phyloP scores from a whole-genome alignment of 2,329 filamentous ascomycete species.

The Pseudogymnoascus sp. region DNA sequence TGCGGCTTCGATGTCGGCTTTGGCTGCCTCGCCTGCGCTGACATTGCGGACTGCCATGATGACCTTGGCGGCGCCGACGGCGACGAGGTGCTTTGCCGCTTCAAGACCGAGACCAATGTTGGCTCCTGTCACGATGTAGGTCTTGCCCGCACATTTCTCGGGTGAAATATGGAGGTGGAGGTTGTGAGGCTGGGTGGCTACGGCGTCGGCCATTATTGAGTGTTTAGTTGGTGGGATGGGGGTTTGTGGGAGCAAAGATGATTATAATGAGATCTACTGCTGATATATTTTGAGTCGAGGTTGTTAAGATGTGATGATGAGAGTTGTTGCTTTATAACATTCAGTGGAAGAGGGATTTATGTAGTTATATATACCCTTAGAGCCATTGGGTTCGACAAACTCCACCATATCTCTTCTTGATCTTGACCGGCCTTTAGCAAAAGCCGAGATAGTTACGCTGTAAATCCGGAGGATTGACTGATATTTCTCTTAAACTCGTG shows the following conservation, averaged over 20 bases:
- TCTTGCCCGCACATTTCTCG: slow-evolving; percentile 10
- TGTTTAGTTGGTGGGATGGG: neutral
- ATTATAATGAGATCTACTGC: neutral
- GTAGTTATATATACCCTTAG: neutral
- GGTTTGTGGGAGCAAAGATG: neutral
- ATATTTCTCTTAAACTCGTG: neutral
- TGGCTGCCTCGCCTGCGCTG: slow-evolving; percentile 29
- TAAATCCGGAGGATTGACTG: neutral
- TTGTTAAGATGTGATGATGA: neutral
- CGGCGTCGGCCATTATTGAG: neutral
- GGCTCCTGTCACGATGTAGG: slow-evolving; percentile 29
- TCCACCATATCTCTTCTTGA: neutral
- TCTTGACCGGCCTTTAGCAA: slow-evolving; percentile 1
- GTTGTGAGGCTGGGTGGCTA: slow-evolving; percentile 8
- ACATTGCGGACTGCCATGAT: slow-evolving; percentile 32
- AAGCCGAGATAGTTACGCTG: neutral
- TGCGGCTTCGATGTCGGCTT: slow-evolving; percentile 25
- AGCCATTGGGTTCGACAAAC: neutral
- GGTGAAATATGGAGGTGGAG: slow-evolving; percentile 10
- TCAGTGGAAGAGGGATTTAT: neutral
- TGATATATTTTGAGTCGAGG: neutral
- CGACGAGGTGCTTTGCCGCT: slow-evolving; percentile 29
- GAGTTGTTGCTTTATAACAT: neutral
- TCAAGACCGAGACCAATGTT: slow-evolving; percentile 36
- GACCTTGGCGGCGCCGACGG: slow-evolving; percentile 29